Percentiles rank a stretch among this genome's conserved stretches.
phyloP scores from a whole-genome alignment of 345 rosid genomes.

The Viola odorata region DNA sequence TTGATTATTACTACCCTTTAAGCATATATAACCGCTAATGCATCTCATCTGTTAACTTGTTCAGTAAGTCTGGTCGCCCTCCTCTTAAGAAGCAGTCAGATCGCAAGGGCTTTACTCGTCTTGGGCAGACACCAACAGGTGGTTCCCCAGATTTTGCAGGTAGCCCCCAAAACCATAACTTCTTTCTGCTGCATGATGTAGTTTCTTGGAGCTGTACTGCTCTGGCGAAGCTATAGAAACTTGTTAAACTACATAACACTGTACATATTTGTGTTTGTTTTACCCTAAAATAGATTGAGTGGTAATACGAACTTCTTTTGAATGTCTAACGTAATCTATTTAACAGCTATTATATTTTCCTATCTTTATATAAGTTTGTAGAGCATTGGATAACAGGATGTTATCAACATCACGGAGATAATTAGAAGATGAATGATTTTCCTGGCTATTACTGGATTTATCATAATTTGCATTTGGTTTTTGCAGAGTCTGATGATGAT shows the following conservation, averaged over 20 bases:
- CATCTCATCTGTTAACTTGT: slow-evolving; percentile 15
- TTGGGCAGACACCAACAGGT: slow-evolving; percentile 26
- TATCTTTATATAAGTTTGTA: neutral
- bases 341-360: neutral
- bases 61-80: slow-evolving; percentile 55
- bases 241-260: neutral
- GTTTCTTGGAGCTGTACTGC: neutral
- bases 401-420: neutral
- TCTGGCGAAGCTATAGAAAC: neutral
- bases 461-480: slow-evolving; percentile 10
- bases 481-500: slow-evolving; percentile 51
- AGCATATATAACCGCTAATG: neutral
- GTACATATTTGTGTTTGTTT: neutral
- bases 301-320: neutral
- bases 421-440: neutral
- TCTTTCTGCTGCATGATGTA: neutral
- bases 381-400: neutral
- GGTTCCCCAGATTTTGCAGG: slow-evolving; percentile 42
- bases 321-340: neutral
- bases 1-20: neutral
- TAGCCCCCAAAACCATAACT: slow-evolving; percentile 9
- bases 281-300: neutral
- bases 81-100: slow-evolving; percentile 51
- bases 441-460: neutral
- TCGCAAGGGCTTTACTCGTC: slow-evolving; percentile 35